Evolutionary conservation across 2,329 filamentous ascomycete genomes (phyloP).

Genomic region (Aschersonia sp.): DNA sequence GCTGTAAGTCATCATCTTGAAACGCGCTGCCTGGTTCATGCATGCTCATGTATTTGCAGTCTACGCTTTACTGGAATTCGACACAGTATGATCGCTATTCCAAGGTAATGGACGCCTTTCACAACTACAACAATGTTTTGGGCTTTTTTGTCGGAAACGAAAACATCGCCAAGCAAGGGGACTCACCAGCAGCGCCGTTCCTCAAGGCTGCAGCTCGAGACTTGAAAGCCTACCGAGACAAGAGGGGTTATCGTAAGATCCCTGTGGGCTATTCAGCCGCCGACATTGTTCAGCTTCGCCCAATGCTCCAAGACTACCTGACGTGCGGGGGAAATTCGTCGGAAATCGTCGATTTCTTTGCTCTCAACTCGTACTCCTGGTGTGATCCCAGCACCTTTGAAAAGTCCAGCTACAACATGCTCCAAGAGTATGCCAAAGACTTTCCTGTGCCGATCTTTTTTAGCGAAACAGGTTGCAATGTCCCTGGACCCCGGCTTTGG

Average conservation of each 20-base stretch:
- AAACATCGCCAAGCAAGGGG: constrained; percentile 50
- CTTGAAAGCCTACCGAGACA: constrained; percentile 66
- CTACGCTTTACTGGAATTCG: constrained; percentile 53
- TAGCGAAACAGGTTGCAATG: constrained; percentile 77
- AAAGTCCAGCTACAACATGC: constrained; percentile 52
- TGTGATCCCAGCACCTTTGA: constrained; percentile 46
- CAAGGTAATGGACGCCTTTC: constrained; percentile 63
- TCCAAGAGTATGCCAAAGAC: constrained; percentile 50
- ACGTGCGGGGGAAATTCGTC: constrained; percentile 58
- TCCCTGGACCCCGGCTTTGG: constrained; percentile 44
- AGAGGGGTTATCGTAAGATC: constrained; percentile 64
- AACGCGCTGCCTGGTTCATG: background rate
- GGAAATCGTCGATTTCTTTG: constrained; percentile 70
- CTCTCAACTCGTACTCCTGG: constrained; percentile 77
- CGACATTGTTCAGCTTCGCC: constrained; percentile 57
- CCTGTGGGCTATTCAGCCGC: constrained; percentile 80
- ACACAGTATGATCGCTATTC: constrained; percentile 54
- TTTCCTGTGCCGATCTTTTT: constrained; percentile 83
- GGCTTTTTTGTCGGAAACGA: constrained; percentile 86
- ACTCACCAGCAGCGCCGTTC: constrained; percentile 57
- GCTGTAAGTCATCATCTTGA: constrained; percentile 26
- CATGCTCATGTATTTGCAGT: constrained; percentile 18
- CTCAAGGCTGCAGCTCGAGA: constrained; percentile 72
- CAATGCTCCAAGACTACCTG: constrained; percentile 54
- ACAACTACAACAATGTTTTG: constrained; percentile 62